phyloP scores from a whole-genome alignment of 179 eudicot genomes.

The Silene noctiflora region DNA sequence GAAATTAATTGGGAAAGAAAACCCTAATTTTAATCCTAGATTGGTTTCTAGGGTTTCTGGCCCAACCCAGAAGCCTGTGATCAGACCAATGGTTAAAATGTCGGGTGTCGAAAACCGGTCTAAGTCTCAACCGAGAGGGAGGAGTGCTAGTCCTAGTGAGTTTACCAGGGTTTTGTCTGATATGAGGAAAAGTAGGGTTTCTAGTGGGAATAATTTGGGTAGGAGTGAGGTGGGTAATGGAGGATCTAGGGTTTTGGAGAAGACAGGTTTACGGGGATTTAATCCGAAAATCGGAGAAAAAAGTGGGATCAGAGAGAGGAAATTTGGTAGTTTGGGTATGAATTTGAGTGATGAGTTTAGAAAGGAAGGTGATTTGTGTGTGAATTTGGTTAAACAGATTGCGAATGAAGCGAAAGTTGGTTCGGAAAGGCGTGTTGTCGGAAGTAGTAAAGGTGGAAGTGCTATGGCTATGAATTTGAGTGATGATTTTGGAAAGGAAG shows the following conservation, averaged over 20 bases:
- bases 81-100: constrained; percentile 47
- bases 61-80: constrained; percentile 51
- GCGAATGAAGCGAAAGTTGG: constrained; percentile 1
- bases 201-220: constrained; percentile 14
- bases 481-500: constrained; percentile 10
- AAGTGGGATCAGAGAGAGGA: constrained; percentile 12
- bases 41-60: constrained; percentile 51
- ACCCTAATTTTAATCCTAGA: constrained; percentile 36
- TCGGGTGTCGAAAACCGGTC: constrained; percentile 33
- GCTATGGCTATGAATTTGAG: neutral
- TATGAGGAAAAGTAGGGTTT: constrained; percentile 43
- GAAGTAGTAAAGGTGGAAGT: neutral
- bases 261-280: constrained; percentile 34
- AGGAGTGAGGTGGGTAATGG: constrained; percentile 17
- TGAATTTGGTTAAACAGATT: constrained; percentile 8
- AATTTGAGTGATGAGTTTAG: neutral
- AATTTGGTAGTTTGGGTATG: constrained; percentile 1
- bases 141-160: constrained; percentile 78
- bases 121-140: constrained; percentile 65
- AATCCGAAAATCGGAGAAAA: constrained; percentile 13
- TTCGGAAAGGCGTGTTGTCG: constrained; percentile 13
- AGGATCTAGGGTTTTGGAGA: constrained; percentile 36
- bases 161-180: constrained; percentile 47
- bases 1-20: constrained; percentile 51
- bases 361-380: constrained; percentile 17